Evolutionary conservation across 768 basidiomycete genomes (phyloP).

Genomic region (Lactarius pseudohatsudake): DNA sequence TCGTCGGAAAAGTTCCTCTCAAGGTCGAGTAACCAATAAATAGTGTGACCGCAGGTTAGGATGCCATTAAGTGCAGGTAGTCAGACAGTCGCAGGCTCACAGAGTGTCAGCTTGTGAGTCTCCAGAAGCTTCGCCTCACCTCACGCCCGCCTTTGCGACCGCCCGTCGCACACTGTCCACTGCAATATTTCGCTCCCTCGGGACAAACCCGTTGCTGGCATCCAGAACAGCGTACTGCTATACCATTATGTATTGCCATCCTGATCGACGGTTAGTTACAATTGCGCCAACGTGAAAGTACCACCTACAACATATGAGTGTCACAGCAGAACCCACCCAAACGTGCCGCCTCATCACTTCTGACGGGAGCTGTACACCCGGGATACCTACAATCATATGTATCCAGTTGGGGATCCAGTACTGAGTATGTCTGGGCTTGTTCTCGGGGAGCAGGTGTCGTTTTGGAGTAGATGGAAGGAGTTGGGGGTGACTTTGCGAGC

Average conservation of each 20-base stretch:
- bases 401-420: not conserved
- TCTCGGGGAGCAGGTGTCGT: not conserved
- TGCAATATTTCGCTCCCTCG: not conserved
- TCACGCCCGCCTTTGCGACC: not conserved
- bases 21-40: not conserved
- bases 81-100: not conserved
- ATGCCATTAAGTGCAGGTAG: not conserved
- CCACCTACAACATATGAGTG: not conserved
- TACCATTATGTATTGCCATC: not conserved
- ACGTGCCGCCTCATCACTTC: not conserved
- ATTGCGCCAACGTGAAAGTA: not conserved
- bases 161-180: not conserved
- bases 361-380: not conserved
- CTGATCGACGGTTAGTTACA: not conserved
- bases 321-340: constrained; percentile 15
- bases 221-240: not conserved
- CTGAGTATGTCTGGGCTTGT: not conserved
- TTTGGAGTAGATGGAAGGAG: not conserved
- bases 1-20: not conserved
- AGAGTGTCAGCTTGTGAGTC: not conserved
- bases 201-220: not conserved
- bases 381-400: not conserved
- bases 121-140: not conserved
- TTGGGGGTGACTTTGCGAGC: not conserved
- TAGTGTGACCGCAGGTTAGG: not conserved